These are phyloP conservation scores for Saccharomyces cerevisiae DNA, from an alignment of 805 yeast genomes.

Conservation along the genomic window DNA sequence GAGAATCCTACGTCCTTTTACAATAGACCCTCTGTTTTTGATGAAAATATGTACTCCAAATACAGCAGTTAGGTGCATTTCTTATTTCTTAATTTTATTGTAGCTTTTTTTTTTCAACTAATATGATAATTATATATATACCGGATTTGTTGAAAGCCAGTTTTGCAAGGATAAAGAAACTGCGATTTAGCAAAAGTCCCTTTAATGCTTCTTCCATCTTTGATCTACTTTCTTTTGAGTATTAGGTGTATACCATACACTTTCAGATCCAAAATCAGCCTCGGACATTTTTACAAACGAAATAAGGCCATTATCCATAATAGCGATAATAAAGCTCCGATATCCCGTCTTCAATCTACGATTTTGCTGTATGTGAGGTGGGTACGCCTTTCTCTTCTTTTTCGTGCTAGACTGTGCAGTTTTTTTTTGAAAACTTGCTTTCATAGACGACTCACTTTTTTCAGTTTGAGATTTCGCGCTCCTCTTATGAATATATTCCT, in stretches of 20 bases:
- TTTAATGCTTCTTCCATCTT: background rate
- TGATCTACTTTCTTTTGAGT: background rate
- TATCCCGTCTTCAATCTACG: constrained; percentile 44
- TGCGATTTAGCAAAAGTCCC: background rate
- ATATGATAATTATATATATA: background rate
- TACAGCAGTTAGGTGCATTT: constrained; percentile 15
- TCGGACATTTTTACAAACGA: constrained; percentile 52
- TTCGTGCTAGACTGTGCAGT: constrained; percentile 3
- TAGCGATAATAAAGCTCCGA: constrained; percentile 49
- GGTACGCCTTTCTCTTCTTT: constrained; percentile 10
- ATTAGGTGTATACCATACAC: constrained; percentile 27
- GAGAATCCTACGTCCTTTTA: background rate
- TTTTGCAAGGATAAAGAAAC: background rate
- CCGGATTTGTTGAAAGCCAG: background rate
- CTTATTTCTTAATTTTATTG: background rate
- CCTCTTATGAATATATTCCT: constrained; percentile 2
- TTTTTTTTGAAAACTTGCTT: background rate
- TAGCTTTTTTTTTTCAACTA: background rate
- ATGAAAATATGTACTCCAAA: constrained; percentile 39
- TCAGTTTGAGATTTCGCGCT: constrained; percentile 6
- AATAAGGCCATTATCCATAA: constrained; percentile 67
- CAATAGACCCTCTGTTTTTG: constrained; percentile 38
- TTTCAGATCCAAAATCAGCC: constrained; percentile 38
- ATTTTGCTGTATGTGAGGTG: constrained; percentile 28
- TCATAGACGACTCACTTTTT: background rate